These are phyloP conservation scores for Diaporthe longicolla DNA, from an alignment of 2,329 filamentous ascomycete genomes.

Conservation along the genomic window DNA sequence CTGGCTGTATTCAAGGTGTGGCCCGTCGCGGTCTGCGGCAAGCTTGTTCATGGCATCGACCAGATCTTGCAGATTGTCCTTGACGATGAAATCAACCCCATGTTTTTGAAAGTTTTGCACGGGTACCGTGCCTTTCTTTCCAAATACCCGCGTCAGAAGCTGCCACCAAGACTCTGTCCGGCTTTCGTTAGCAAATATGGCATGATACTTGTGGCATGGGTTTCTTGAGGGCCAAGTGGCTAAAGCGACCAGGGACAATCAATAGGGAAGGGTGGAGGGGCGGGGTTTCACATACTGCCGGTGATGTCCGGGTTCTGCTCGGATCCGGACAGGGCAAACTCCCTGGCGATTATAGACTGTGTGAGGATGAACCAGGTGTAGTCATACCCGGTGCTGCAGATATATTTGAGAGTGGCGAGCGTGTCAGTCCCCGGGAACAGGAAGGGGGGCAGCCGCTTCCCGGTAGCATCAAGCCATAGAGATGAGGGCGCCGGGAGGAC, in stretches of 20 bases:
- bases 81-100: constrained; percentile 71
- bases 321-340: constrained; percentile 73
- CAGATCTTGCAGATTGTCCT: constrained; percentile 68
- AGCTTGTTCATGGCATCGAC: constrained; percentile 72
- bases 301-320: constrained; percentile 75
- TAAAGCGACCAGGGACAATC: background rate
- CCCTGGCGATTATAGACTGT: constrained; percentile 70
- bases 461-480: constrained; percentile 73
- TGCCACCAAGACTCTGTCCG: constrained; percentile 64
- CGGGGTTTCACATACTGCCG: constrained; percentile 49
- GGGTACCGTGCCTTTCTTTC: constrained; percentile 64
- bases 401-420: constrained; percentile 69
- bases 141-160: constrained; percentile 64
- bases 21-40: constrained; percentile 60
- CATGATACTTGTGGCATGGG: background rate
- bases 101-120: constrained; percentile 73
- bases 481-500: constrained; percentile 73
- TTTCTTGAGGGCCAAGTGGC: background rate
- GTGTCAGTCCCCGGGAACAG: constrained; percentile 72
- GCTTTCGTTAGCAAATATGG: background rate
- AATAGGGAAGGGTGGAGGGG: no score
- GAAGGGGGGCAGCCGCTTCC: constrained; percentile 69
- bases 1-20: constrained; percentile 59
- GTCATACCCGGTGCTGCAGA: constrained; percentile 72
- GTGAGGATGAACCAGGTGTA: constrained; percentile 75